These are phyloP conservation scores for Lolium rigidum DNA, from an alignment of 176 grass and related monocot genomes.

Conservation along the genomic window DNA sequence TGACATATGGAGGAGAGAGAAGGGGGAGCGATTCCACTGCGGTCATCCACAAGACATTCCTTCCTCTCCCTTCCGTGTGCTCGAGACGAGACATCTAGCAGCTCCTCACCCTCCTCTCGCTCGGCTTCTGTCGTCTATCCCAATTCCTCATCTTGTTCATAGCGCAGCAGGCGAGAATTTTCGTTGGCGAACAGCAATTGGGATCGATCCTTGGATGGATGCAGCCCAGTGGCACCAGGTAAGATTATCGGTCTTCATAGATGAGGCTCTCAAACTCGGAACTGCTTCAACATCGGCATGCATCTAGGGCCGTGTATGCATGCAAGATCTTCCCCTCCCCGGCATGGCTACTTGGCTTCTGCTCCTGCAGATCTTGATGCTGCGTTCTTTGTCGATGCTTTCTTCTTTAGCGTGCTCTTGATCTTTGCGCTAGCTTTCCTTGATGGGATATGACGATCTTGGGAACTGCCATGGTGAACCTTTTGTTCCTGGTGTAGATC, in stretches of 20 bases:
- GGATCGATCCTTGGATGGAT: slow-evolving; percentile 76
- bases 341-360: slow-evolving; percentile 22
- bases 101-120: neutral
- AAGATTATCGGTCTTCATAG: slow-evolving; percentile 25
- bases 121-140: neutral
- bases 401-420: slow-evolving; percentile 37
- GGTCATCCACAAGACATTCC: slow-evolving; percentile 54
- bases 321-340: slow-evolving; percentile 40
- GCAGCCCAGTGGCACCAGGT: slow-evolving; percentile 87
- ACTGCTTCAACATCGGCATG: neutral
- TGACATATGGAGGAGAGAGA: slow-evolving; percentile 53
- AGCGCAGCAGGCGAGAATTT: slow-evolving; percentile 11
- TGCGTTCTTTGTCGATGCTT: slow-evolving; percentile 36
- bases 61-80: slow-evolving; percentile 42
- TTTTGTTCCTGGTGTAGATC: slow-evolving; percentile 68
- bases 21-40: slow-evolving; percentile 51
- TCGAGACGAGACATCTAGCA: slow-evolving; percentile 26
- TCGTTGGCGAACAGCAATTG: slow-evolving; percentile 29
- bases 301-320: slow-evolving; percentile 25
- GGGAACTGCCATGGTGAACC: slow-evolving; percentile 55
- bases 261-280: slow-evolving; percentile 25
- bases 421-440: slow-evolving; percentile 35
- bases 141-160: neutral
- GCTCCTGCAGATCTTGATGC: slow-evolving; percentile 45
- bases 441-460: slow-evolving; percentile 37